A percentile compares a stretch with the other conserved stretches of the same genome.
Conservation (phyloP, 1,284 basidiomycete species). For the Melampsora abietis-canadensis region DNA sequence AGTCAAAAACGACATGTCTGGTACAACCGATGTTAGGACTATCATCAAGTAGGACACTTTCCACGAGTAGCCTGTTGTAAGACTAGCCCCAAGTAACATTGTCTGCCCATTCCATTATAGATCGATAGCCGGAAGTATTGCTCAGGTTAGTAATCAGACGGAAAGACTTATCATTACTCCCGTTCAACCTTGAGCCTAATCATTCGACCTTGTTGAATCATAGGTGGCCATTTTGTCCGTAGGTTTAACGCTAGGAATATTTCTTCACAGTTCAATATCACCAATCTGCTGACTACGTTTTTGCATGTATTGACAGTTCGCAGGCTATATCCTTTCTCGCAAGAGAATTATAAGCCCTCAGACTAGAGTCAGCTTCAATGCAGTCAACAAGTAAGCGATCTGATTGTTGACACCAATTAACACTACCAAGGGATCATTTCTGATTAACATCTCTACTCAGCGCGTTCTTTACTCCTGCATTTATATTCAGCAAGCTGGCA, state of each 20-base stretch:
- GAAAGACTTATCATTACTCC: no score
- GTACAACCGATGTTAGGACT: no score
- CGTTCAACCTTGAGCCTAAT: no score
- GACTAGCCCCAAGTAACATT: no score
- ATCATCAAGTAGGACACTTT: no score
- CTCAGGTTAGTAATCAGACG: conserved; percentile 4
- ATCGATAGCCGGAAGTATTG: conserved; percentile 26
- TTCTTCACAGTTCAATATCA: not conserved
- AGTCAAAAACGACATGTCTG: no score
- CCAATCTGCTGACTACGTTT: not conserved
- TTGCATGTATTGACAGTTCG: conserved; percentile 39
- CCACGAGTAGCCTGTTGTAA: no score
- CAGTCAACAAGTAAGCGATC: conserved; percentile 17
- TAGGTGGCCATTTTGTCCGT: conserved; percentile 39
- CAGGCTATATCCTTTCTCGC: conserved; percentile 54
- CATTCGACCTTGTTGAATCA: not conserved
- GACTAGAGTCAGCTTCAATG: conserved; percentile 51
- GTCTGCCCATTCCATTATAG: not conserved
- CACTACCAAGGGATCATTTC: no score
- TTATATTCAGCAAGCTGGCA: conserved; percentile 56
- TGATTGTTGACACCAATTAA: no score
- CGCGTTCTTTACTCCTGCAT: conserved; percentile 51
- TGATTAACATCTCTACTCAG: conserved; percentile 36
- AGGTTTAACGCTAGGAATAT: not conserved
- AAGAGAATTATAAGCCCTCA: conserved; percentile 54